Percentiles rank a stretch among this genome's conserved stretches.
These are phyloP conservation scores for Eimeria brunetti DNA, from an alignment of 169 alveolate genomes.

Conservation along the genomic window DNA sequence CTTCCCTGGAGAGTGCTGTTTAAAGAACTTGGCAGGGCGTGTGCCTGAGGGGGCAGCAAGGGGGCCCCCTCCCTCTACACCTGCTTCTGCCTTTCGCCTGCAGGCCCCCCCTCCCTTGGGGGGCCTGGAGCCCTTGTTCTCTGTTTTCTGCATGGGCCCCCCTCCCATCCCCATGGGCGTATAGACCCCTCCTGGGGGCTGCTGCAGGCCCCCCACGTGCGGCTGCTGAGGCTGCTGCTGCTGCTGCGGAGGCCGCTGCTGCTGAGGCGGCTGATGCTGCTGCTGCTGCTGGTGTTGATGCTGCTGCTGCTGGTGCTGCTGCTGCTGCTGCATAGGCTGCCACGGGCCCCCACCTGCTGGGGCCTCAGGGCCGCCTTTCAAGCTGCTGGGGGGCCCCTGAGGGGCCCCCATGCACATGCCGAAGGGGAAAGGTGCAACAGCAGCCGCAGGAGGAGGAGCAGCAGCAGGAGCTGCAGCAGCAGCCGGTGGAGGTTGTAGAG, in stretches of 20 bases:
- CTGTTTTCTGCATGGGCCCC: background rate
- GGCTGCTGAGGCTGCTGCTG: slow-evolving; percentile 23
- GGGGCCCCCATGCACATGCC: slow-evolving; percentile 59
- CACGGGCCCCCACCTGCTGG: slow-evolving; percentile 28
- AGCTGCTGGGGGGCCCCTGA: slow-evolving; percentile 42
- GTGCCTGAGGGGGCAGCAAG: slow-evolving; percentile 3
- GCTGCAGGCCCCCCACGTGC: background rate
- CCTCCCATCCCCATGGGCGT: background rate
- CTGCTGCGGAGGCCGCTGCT: too few relatives aligned
- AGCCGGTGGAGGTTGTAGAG: slow-evolving; percentile 19
- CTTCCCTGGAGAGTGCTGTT: slow-evolving; percentile 59
- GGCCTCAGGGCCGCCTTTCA: slow-evolving; percentile 36
- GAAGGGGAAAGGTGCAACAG: slow-evolving; percentile 21
- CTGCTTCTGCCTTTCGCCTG: slow-evolving; percentile 17
- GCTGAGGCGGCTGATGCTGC: too few relatives aligned
- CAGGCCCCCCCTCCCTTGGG: background rate
- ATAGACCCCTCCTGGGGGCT: background rate
- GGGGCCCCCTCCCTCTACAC: slow-evolving; percentile 28
- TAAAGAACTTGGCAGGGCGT: slow-evolving; percentile 43
- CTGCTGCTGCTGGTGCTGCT: background rate
- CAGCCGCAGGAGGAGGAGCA: background rate
- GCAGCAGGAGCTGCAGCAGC: slow-evolving; percentile 17
- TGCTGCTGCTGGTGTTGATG: background rate
- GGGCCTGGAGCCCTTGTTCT: slow-evolving; percentile 4
- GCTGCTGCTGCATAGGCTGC: slow-evolving; percentile 63